Base-by-base conservation (phyloP, 345 rosid species). In the Citrus sp. region DNA sequence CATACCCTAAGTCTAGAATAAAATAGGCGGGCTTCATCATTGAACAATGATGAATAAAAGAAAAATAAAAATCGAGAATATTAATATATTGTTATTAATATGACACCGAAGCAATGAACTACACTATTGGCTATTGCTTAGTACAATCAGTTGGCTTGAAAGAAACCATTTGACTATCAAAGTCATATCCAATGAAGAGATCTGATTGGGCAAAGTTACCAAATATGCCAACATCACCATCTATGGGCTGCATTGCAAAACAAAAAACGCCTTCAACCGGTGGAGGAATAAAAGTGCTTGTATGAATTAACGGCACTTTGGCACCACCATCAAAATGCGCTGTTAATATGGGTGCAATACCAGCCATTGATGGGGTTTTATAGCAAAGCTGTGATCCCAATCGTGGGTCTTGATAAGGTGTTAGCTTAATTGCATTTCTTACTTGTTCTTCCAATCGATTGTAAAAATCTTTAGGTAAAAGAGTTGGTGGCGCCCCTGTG, bases 121-220 rank as follows among this genome's bases (percentile, higher is more conserved):
- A 34, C 7, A 4, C 6, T 38, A 22, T 14, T 24, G 37, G 2
- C 10, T 38, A 25, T 10, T 24, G 37, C 3, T 77, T 63, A 30
- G 85, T 67, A 72, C 88, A 87, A 67, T 86, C 88, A 9, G 84
- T 62, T 1, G 74, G 79, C 79, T 80, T 77, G 38, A 87, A 81
- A 2, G 87, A 86, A 35, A 86, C 67, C 3, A 55, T 64, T 24
- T 75, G 51, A 35, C 1, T 22, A 51, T 75, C 61, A 2, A 78
- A 21, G 27, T 88, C 82, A 66, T 79, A 86, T 0, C 82, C 84
- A 9, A 87, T 59, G 65, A 82, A 73, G 67, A 78, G 66, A 56
- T 85, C 79, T 40, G 74, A 64, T 74, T 85, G 87, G 5, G 83
- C 79, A 55, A 76, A 70, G 71, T 88, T 86, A 0, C 85, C 85